A percentile compares a stretch with the other conserved stretches of the same genome.
Evolutionary conservation across 1,139 yeast species (phyloP).

Genomic region (Eremothecium coryli): DNA sequence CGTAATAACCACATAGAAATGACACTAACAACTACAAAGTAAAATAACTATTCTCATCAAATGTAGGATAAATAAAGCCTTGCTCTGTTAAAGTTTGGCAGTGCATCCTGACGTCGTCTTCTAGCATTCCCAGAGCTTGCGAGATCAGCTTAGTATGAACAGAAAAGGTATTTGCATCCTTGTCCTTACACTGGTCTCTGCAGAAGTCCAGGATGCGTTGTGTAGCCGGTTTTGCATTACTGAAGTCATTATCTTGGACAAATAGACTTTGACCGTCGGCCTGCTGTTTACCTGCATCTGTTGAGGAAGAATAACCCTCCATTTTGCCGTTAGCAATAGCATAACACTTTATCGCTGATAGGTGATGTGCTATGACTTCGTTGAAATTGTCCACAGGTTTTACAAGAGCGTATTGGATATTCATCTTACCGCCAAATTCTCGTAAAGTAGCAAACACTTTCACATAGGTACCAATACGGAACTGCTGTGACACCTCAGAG

Average conservation of each 20-base stretch:
- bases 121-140: conserved; percentile 44
- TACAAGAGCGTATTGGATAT: conserved; percentile 56
- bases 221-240: conserved; percentile 29
- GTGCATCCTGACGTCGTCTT: conserved; percentile 40
- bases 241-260: conserved; percentile 36
- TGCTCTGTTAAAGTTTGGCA: conserved; percentile 50
- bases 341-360: conserved; percentile 62
- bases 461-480: conserved; percentile 46
- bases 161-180: conserved; percentile 60
- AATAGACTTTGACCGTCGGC: conserved; percentile 36
- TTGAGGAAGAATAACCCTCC: conserved; percentile 10
- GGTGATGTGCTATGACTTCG: conserved; percentile 65
- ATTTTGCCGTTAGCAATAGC: conserved; percentile 33
- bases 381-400: conserved; percentile 59
- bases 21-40: too few relatives aligned
- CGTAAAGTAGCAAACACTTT: conserved; percentile 64
- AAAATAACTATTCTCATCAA: conserved; percentile 53
- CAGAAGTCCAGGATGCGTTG: conserved; percentile 43
- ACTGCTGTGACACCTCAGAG: conserved; percentile 28
- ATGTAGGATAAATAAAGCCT: conserved; percentile 59
- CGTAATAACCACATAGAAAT: too few relatives aligned
- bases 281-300: conserved; percentile 10
- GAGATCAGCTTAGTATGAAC: conserved; percentile 56
- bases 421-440: conserved; percentile 58
- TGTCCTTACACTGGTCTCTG: conserved; percentile 35